phyloP scores from a whole-genome alignment of 1,284 basidiomycete species.

The Dichomitus squalens region DNA sequence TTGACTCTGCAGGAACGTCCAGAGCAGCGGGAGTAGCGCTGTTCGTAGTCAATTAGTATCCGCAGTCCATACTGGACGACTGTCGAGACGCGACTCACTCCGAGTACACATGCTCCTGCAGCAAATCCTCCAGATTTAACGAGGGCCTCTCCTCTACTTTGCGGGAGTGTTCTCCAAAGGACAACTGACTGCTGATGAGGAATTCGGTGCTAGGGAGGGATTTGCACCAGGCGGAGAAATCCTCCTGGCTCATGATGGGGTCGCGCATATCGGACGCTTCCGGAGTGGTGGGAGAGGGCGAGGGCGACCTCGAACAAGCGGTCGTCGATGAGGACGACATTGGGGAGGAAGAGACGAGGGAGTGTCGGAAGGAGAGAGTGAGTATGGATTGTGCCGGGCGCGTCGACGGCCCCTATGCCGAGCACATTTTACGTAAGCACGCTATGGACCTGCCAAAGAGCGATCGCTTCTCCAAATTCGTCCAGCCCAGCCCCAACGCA shows the following conservation, averaged over 20 bases:
- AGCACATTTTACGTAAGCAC: neutral
- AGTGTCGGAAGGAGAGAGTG: conserved; percentile 6
- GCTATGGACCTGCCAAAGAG: neutral
- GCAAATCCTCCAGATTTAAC: conserved; percentile 69
- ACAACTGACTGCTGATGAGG: conserved; percentile 32
- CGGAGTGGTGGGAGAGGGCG: conserved; percentile 69
- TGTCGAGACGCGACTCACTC: conserved; percentile 50
- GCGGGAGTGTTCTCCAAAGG: conserved; percentile 15
- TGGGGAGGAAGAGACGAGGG: conserved; percentile 7
- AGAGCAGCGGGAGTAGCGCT: conserved; percentile 15
- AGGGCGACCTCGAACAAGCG: conserved; percentile 60
- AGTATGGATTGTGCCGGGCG: neutral
- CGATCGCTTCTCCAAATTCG: neutral
- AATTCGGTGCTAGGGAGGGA: conserved; percentile 44
- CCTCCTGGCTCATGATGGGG: conserved; percentile 50
- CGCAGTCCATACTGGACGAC: conserved; percentile 19
- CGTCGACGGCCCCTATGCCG: conserved; percentile 3
- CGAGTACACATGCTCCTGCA: conserved; percentile 70
- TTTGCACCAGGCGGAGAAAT: conserved; percentile 62
- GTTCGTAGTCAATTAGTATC: conserved; percentile 16
- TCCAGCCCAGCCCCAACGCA: neutral
- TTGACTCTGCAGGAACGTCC: conserved; percentile 9
- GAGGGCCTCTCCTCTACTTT: conserved; percentile 50
- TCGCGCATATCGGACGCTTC: conserved; percentile 58
- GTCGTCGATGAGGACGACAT: conserved; percentile 60